Evolutionary conservation across 2,329 filamentous ascomycete genomes (phyloP), one percentile per base, ranked within the genome.

Genomic region (Peltaster fructicola): DNA sequence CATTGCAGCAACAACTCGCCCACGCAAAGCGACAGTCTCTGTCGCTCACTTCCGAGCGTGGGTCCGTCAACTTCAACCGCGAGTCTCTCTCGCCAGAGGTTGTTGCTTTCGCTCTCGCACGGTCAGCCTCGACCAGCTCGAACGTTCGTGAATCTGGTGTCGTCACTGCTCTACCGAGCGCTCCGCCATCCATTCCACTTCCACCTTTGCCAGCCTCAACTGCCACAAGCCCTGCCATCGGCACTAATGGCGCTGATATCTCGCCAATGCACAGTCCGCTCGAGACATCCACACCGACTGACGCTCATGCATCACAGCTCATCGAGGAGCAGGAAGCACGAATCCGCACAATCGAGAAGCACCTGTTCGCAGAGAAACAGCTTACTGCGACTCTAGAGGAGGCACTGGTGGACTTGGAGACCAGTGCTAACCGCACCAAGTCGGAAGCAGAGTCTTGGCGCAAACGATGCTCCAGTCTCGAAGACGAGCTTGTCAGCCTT

Each of bases 301-400:
- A n/a, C n/a, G n/a, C n/a, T n/a, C n/a, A n/a, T n/a, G n/a, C 74
- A 30, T 68, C 73, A 24, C 84, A 93, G 43, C 66, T 91, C 36
- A 70, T 85, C 31, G 85, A 95, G 44, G 88, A 98, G 41, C 84
- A 93, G 50, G 88, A 98, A 48, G 78, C 80, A 20, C 82, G 84
- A 35, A 90, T 98, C 46, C 74, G 78, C 31, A 90, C 81, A 5
- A 91, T 98, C 34, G 85, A 98, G 61, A 95, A 93, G 59, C 82
- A 95, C 46, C 66, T 98, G 13, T 76, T 78, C 36, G 88, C 88
- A 3, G 88, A 98, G 61, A 91, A 91, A 49, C 85, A 95, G 51
- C 72, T 98, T 30, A 98, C 85, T 1, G 75, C 80, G 23, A 95
- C 85, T 2, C 66, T 98, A 18, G 88, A 98, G 51, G 85, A 95